phyloP scores from a whole-genome alignment of 495 filamentous ascomycete genomes.

The Trichoderma virens region DNA sequence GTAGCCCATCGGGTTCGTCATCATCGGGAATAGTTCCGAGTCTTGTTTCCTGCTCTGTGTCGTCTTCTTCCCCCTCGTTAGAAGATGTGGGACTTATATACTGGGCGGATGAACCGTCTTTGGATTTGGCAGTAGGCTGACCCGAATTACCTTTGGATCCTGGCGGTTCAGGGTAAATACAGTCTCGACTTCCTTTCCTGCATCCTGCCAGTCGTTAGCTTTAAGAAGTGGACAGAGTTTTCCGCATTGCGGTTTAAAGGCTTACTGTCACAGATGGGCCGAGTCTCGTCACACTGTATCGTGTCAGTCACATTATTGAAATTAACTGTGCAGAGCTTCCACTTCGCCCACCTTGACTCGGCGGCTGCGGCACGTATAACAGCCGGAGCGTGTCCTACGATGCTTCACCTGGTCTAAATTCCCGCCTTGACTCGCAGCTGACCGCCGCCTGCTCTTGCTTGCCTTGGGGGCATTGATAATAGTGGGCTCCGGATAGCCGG shows the following conservation, averaged over 20 bases:
- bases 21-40: constrained; percentile 62
- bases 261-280: constrained; percentile 80
- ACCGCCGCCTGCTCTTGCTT: constrained; percentile 49
- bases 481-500: constrained; percentile 38
- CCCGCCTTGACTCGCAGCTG: constrained; percentile 37
- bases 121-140: constrained; percentile 26
- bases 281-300: constrained; percentile 71
- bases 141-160: constrained; percentile 40
- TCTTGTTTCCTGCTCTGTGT: constrained; percentile 39
- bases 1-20: constrained; percentile 43
- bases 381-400: constrained; percentile 85
- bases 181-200: constrained; percentile 77
- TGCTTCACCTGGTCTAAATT: constrained; percentile 75
- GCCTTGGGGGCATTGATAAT: constrained; percentile 44
- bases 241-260: not conserved
- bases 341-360: constrained; percentile 72
- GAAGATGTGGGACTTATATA: constrained; percentile 42
- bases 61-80: constrained; percentile 45
- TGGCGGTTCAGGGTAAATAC: constrained; percentile 68
- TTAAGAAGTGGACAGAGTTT: constrained; percentile 8
- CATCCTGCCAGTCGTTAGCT: constrained; percentile 48
- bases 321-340: not conserved
- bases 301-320: constrained; percentile 14
- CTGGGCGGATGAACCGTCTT: constrained; percentile 44
- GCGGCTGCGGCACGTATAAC: constrained; percentile 84